Evolutionary conservation across 495 filamentous ascomycete species (phyloP).

Genomic region (Hypoxylon perforatum): DNA sequence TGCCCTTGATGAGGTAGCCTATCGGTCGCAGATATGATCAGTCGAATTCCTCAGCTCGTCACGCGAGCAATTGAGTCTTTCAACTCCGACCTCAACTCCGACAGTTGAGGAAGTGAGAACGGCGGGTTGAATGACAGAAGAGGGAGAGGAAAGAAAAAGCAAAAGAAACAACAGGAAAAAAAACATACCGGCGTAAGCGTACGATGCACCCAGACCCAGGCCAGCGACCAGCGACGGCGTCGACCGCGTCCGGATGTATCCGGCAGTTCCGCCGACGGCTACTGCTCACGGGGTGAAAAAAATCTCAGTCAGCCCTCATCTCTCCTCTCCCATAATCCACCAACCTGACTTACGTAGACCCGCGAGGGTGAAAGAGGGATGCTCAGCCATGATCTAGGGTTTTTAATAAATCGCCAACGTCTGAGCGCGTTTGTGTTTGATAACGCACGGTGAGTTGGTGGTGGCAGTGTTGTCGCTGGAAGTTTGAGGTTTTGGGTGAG

Average conservation of each 20-base stretch:
- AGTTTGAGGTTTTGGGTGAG: neutral
- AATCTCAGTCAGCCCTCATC: conserved; percentile 1
- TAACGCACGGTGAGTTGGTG: neutral
- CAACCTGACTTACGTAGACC: conserved; percentile 30
- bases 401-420: neutral
- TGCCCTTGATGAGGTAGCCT: conserved; percentile 41
- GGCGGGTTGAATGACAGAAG: neutral
- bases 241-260: conserved; percentile 28
- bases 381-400: conserved; percentile 29
- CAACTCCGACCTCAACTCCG: too few species aligned
- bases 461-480: neutral
- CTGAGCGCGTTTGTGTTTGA: neutral
- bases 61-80: too few species aligned
- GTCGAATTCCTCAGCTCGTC: neutral
- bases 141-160: neutral
- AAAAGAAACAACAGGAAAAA: neutral
- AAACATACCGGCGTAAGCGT: conserved; percentile 34
- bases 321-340: neutral
- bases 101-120: too few species aligned
- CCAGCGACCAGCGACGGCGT: conserved; percentile 36
- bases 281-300: conserved; percentile 12
- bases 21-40: neutral
- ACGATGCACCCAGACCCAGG: conserved; percentile 35
- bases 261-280: conserved; percentile 37
- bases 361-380: conserved; percentile 42